Percentiles rank a stretch among this genome's conserved stretches.
Conservation (phyloP, 169 alveolate species). For the Theileria luwenshuni region DNA sequence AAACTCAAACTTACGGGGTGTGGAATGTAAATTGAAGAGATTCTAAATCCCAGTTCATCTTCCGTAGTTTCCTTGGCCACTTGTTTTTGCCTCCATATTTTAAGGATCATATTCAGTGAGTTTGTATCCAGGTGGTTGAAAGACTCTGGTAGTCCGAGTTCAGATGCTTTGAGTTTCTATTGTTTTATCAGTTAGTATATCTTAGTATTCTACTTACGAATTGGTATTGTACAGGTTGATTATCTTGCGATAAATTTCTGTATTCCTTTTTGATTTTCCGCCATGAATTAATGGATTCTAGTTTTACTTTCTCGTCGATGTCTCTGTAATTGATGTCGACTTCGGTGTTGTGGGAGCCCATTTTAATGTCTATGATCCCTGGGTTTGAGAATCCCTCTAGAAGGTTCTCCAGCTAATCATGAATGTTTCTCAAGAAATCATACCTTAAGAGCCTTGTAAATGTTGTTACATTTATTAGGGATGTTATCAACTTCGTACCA, state of each 20-base stretch:
- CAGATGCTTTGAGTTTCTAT: constrained; percentile 51
- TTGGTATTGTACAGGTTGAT: neutral
- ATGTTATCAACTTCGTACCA: constrained; percentile 23
- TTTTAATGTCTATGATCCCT: constrained; percentile 63
- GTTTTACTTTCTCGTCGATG: constrained; percentile 16
- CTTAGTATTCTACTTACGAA: neutral
- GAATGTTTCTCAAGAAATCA: neutral
- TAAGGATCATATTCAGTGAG: constrained; percentile 35
- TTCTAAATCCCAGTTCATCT: constrained; percentile 60
- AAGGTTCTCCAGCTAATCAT: constrained; percentile 53
- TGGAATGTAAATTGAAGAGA: constrained; percentile 48
- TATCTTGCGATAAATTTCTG: neutral
- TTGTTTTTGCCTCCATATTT: constrained; percentile 62
- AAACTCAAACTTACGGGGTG: too few species aligned
- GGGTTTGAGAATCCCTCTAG: constrained; percentile 39
- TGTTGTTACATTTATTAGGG: neutral
- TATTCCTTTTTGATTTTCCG: constrained; percentile 28
- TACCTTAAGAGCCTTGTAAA: constrained; percentile 26
- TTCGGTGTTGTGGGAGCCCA: constrained; percentile 54
- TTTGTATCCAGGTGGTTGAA: constrained; percentile 32
- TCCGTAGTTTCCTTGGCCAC: constrained; percentile 67
- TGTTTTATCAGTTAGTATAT: neutral
- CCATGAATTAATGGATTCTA: constrained; percentile 30
- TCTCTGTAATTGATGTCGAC: constrained; percentile 31
- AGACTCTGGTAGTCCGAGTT: constrained; percentile 52